A percentile compares a stretch with the other conserved stretches of the same genome.
Evolutionary conservation across 148 eudicot genomes (phyloP).

Genomic region (Limonium bicolor): DNA sequence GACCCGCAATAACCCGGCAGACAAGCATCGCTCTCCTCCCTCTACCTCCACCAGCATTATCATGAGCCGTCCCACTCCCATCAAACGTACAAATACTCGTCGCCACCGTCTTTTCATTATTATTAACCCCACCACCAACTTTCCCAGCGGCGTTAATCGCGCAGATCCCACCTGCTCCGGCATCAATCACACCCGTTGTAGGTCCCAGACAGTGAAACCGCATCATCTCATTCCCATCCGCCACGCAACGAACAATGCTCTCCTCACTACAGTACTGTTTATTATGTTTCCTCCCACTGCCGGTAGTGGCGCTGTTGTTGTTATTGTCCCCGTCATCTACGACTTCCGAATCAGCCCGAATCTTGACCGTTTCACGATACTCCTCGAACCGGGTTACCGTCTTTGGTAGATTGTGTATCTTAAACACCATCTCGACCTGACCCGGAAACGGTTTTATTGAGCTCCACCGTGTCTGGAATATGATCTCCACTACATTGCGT

Average conservation of each 20-base stretch:
- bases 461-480: conserved; percentile 71
- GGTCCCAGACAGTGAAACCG: conserved; percentile 66
- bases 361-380: conserved; percentile 40
- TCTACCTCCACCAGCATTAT: conserved; percentile 55
- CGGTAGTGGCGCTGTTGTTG: conserved; percentile 4
- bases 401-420: conserved; percentile 43
- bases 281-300: no score
- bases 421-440: conserved; percentile 69
- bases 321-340: not conserved
- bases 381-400: conserved; percentile 63
- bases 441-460: conserved; percentile 48
- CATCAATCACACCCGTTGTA: conserved; percentile 14
- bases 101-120: not conserved
- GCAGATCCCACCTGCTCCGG: conserved; percentile 27
- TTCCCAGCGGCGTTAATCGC: no score
- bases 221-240: conserved; percentile 98
- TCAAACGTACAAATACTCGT: conserved; percentile 36
- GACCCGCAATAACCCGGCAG: conserved; percentile 92
- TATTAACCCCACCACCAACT: conserved; percentile 34
- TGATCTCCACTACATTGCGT: conserved; percentile 84
- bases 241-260: conserved; percentile 37
- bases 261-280: no score
- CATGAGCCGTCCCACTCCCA: conserved; percentile 77
- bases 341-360: conserved; percentile 15
- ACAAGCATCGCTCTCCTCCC: conserved; percentile 74